These are phyloP conservation scores for Vanrija sp. DNA, from an alignment of 1,284 basidiomycete genomes.

Conservation along the genomic window DNA sequence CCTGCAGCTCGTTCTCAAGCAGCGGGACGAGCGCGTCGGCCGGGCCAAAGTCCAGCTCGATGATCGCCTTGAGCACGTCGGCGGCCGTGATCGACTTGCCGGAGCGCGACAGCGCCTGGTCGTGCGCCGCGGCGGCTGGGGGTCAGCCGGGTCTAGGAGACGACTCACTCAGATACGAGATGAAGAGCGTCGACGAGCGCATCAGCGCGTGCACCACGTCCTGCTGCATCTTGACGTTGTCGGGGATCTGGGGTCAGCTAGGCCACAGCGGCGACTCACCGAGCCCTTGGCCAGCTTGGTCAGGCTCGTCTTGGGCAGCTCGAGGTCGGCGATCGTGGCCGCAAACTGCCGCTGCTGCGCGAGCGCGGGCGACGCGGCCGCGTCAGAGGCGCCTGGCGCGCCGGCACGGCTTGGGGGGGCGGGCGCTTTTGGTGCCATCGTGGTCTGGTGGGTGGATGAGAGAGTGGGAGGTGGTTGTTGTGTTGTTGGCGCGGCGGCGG, in stretches of 20 bases:
- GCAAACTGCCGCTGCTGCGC: conserved; percentile 33
- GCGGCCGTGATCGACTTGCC: conserved; percentile 83
- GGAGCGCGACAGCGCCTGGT: conserved; percentile 73
- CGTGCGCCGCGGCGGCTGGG: conserved; percentile 75
- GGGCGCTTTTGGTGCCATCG: conserved; percentile 4
- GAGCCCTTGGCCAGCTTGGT: conserved; percentile 73
- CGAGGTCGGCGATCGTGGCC: conserved; percentile 67
- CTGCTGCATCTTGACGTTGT: conserved; percentile 78
- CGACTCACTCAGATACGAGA: conserved; percentile 75
- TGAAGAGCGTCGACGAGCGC: conserved; percentile 83
- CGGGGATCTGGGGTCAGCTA: conserved; percentile 61
- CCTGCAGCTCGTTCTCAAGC: conserved; percentile 66
- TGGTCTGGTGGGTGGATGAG: neutral
- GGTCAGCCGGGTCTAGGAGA: conserved; percentile 1
- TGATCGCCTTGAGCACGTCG: conserved; percentile 81
- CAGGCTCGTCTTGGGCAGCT: conserved; percentile 74
- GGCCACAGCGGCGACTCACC: conserved; percentile 48
- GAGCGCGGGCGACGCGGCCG: conserved; percentile 15
- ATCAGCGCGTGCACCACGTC: conserved; percentile 75
- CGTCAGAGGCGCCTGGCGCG: neutral
- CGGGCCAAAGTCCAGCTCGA: conserved; percentile 64
- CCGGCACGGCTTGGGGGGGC: neutral
- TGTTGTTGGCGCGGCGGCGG: neutral
- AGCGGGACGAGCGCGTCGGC: conserved; percentile 62
- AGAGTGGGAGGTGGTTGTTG: neutral